phyloP scores from a whole-genome alignment of 1,284 basidiomycete species.

The Trametes hirsuta region DNA sequence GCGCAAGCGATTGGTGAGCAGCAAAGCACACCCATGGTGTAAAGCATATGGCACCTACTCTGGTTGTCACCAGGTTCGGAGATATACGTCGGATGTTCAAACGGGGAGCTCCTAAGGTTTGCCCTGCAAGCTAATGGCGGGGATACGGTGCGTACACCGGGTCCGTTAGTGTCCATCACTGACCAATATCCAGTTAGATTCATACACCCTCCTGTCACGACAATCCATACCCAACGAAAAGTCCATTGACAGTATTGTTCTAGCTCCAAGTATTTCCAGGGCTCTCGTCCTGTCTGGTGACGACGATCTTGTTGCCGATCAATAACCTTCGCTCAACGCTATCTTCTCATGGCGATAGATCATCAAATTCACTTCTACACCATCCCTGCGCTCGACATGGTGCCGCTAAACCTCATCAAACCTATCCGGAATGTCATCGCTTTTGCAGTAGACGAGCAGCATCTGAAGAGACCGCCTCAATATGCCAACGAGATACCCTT shows the following conservation, averaged over 20 bases:
- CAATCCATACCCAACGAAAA: constrained; percentile 65
- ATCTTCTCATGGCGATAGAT: constrained; percentile 46
- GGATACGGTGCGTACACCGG: constrained; percentile 47
- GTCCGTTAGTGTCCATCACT: background rate
- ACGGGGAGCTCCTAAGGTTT: constrained; percentile 72
- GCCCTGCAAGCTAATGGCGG: constrained; percentile 60
- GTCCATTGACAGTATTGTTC: constrained; percentile 75
- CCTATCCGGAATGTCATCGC: constrained; percentile 79
- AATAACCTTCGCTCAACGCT: background rate
- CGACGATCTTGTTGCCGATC: background rate
- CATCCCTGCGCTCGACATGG: constrained; percentile 76
- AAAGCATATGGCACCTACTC: background rate
- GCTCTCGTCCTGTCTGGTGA: constrained; percentile 74
- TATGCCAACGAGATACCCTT: constrained; percentile 42
- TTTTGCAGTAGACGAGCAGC: constrained; percentile 81
- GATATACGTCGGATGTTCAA: constrained; percentile 74
- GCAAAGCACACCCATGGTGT: background rate
- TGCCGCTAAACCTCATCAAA: constrained; percentile 61
- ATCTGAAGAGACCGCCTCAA: constrained; percentile 58
- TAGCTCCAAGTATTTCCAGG: constrained; percentile 75
- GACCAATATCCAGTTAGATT: constrained; percentile 49
- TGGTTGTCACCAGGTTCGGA: constrained; percentile 53
- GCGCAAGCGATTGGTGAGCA: constrained; percentile 41
- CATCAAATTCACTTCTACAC: constrained; percentile 80
- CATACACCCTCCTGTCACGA: constrained; percentile 69